A percentile compares a stretch with the other conserved stretches of the same genome.
phyloP scores from a whole-genome alignment of 1,139 yeast species.

The Saccharomyces hybrid region DNA sequence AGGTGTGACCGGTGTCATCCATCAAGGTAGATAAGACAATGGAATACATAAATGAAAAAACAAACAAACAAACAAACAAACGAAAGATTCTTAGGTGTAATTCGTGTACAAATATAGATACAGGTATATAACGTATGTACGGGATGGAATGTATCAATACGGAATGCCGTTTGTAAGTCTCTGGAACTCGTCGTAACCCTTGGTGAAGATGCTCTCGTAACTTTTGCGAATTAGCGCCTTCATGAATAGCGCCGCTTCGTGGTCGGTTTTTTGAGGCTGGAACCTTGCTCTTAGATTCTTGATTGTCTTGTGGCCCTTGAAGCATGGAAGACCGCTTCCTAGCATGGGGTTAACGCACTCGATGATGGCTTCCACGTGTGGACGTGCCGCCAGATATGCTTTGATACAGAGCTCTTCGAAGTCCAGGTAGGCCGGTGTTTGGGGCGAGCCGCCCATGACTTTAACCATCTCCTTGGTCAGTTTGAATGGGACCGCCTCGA shows the following conservation, averaged over 20 bases:
- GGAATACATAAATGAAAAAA: neutral
- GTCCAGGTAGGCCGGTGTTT: slow-evolving; percentile 86
- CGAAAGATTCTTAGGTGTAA: neutral
- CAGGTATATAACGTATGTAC: too few relatives aligned
- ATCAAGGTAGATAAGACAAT: neutral
- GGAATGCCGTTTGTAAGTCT: slow-evolving; percentile 94
- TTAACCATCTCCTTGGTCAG: slow-evolving; percentile 92
- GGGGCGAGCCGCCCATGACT: slow-evolving; percentile 83
- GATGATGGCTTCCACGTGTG: slow-evolving; percentile 79
- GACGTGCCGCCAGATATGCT: slow-evolving; percentile 84
- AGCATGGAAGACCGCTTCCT: slow-evolving; percentile 92
- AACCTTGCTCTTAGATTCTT: slow-evolving; percentile 70
- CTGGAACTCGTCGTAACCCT: slow-evolving; percentile 97
- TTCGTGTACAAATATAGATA: too few relatives aligned
- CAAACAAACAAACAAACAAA: neutral
- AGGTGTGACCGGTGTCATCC: neutral
- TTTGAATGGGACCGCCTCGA: slow-evolving; percentile 96
- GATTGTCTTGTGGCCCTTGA: slow-evolving; percentile 75
- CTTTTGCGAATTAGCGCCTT: slow-evolving; percentile 69
- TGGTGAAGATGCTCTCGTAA: slow-evolving; percentile 81
- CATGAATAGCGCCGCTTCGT: slow-evolving; percentile 77
- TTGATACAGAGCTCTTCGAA: slow-evolving; percentile 93
- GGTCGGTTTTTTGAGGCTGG: slow-evolving; percentile 71
- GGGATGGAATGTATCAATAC: slow-evolving; percentile 36
- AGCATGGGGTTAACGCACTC: slow-evolving; percentile 88